Evolutionary conservation across 176 grass and related monocot species (phyloP).

Genomic region (Poa pratensis): DNA sequence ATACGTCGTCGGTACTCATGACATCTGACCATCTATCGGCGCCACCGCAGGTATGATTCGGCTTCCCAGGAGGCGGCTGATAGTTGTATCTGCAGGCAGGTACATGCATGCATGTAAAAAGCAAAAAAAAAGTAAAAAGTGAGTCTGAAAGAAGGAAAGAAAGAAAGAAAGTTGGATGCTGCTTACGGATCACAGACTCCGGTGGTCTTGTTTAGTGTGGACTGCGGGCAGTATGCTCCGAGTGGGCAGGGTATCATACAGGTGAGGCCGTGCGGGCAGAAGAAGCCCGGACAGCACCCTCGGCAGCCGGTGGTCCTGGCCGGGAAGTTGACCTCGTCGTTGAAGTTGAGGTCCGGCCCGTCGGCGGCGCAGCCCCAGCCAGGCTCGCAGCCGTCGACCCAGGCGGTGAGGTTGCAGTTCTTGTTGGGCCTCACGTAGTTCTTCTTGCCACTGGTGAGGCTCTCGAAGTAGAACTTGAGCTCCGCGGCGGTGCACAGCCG

Average conservation of each 20-base stretch:
- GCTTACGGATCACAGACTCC: slow-evolving; percentile 92
- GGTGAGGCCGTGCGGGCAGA: slow-evolving; percentile 88
- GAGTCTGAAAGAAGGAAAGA: no score
- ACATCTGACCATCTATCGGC: slow-evolving; percentile 89
- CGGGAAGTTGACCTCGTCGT: slow-evolving; percentile 60
- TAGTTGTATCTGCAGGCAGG: slow-evolving; percentile 67
- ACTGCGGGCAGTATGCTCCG: slow-evolving; percentile 79
- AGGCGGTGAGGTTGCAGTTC: slow-evolving; percentile 91
- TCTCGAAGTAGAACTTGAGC: slow-evolving; percentile 91
- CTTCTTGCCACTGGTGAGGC: slow-evolving; percentile 62
- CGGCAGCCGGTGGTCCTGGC: slow-evolving; percentile 51
- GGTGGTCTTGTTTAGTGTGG: slow-evolving; percentile 72
- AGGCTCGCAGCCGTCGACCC: slow-evolving; percentile 84
- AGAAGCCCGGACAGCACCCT: slow-evolving; percentile 82
- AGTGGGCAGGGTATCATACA: slow-evolving; percentile 98
- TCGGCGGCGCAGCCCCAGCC: slow-evolving; percentile 73
- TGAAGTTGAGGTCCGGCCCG: slow-evolving; percentile 49
- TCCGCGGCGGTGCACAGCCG: slow-evolving; percentile 82
- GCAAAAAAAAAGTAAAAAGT: no score
- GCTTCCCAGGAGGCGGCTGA: slow-evolving; percentile 70
- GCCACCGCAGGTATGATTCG: slow-evolving; percentile 80
- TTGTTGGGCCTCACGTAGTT: slow-evolving; percentile 85
- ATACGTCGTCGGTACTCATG: slow-evolving; percentile 60
- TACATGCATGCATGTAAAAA: no score
- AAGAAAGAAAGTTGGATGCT: slow-evolving; percentile 24